A percentile compares a stretch with the other conserved stretches of the same genome.
These are phyloP conservation scores for Spongispora temasekensis DNA, from an alignment of 1,284 basidiomycete species.

Conservation along the genomic window DNA sequence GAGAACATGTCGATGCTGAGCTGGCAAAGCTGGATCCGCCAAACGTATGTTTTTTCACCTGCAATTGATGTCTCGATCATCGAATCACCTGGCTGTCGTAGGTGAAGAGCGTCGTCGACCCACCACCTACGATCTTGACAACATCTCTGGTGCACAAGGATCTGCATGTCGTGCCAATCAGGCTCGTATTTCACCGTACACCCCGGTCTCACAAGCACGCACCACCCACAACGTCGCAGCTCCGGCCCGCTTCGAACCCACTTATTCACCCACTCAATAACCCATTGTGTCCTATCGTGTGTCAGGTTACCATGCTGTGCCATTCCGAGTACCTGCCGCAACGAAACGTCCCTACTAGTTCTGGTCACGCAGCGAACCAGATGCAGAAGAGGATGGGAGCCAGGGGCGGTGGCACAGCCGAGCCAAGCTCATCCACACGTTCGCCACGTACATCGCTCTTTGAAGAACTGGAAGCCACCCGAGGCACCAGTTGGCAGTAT, in stretches of 20 bases:
- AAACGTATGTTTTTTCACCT: constrained; percentile 19
- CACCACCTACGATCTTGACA: constrained; percentile 21
- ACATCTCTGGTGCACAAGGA: constrained; percentile 29
- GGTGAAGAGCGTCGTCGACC: constrained; percentile 14
- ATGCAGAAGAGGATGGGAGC: constrained; percentile 2
- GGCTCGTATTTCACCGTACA: constrained; percentile 31
- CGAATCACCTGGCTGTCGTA: constrained; percentile 4
- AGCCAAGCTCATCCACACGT: constrained; percentile 23
- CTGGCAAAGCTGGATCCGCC: constrained; percentile 17
- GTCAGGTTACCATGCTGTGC: constrained; percentile 32
- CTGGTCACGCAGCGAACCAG: background rate
- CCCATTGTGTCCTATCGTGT: constrained; percentile 30
- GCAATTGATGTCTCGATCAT: background rate
- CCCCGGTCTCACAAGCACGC: constrained; percentile 11
- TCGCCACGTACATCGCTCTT: constrained; percentile 57
- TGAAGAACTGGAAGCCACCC: constrained; percentile 65
- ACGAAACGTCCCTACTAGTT: background rate
- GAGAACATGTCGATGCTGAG: constrained; percentile 23
- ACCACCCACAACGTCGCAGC: constrained; percentile 4
- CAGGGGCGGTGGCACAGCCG: background rate
- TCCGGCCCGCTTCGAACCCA: background rate
- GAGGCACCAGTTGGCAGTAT: constrained; percentile 87
- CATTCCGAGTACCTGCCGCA: constrained; percentile 4
- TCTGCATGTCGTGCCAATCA: constrained; percentile 19
- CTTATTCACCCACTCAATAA: constrained; percentile 21